phyloP scores from a whole-genome alignment of 2,329 filamentous ascomycete genomes.

The Colletotrichum tofieldiae region DNA sequence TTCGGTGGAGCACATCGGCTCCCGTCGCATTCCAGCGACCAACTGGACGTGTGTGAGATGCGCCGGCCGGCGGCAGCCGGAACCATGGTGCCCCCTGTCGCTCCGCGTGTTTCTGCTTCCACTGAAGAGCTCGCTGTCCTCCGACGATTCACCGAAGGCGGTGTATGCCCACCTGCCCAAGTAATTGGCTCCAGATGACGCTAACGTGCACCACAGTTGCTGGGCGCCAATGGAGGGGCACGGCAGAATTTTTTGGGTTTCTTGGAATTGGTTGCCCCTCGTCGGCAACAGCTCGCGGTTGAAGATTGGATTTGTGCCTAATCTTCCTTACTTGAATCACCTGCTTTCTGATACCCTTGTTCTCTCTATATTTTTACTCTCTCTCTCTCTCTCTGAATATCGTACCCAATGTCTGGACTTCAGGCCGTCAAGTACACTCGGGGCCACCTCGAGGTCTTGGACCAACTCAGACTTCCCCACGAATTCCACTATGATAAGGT shows the following conservation, averaged over 20 bases:
- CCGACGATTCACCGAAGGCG: conserved; percentile 33
- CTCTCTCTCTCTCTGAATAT: neutral
- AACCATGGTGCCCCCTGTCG: conserved; percentile 9
- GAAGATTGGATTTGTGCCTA: neutral
- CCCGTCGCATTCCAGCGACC: neutral
- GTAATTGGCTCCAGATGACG: conserved; percentile 32
- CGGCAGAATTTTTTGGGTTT: conserved; percentile 46
- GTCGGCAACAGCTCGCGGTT: neutral
- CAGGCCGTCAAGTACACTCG: conserved; percentile 84
- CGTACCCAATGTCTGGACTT: conserved; percentile 68
- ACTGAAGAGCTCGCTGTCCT: conserved; percentile 1
- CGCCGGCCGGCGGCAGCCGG: conserved; percentile 19
- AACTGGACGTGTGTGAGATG: neutral
- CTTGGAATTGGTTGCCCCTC: conserved; percentile 35
- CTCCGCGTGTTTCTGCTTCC: neutral
- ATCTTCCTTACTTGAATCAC: conserved; percentile 36
- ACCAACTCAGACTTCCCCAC: conserved; percentile 87
- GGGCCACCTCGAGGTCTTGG: conserved; percentile 82
- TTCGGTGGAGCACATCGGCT: conserved; percentile 21
- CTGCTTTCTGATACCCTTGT: conserved; percentile 25
- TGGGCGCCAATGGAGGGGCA: conserved; percentile 42
- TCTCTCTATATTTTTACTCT: neutral
- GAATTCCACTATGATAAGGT: conserved; percentile 84
- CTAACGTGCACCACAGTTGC: conserved; percentile 11
- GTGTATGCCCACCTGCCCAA: conserved; percentile 15